Percentiles rank a stretch among this genome's conserved stretches.
Evolutionary conservation across 2,329 filamentous ascomycete species (phyloP).

Genomic region (Corniculantispora saksenae): DNA sequence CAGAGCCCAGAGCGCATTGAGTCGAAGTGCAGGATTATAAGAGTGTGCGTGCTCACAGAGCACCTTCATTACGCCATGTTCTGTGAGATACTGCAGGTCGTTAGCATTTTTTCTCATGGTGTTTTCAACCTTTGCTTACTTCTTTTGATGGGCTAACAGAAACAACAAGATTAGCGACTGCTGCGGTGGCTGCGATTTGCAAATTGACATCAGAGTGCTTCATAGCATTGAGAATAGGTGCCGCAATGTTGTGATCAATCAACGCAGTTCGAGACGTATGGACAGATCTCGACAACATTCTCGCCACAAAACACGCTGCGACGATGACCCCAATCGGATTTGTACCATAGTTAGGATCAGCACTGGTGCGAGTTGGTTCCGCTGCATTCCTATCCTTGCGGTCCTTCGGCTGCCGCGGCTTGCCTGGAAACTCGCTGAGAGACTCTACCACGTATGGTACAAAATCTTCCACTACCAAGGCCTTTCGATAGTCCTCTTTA

Average conservation of each 20-base stretch:
- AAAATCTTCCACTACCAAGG: slow-evolving; percentile 78
- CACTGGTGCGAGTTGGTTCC: slow-evolving; percentile 30
- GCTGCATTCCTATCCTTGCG: slow-evolving; percentile 41
- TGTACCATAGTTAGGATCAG: slow-evolving; percentile 57
- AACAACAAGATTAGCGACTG: slow-evolving; percentile 80
- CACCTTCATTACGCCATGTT: slow-evolving; percentile 71
- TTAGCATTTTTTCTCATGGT: slow-evolving; percentile 25
- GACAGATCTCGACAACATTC: slow-evolving; percentile 82
- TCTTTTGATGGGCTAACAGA: slow-evolving; percentile 91
- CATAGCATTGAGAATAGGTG: slow-evolving; percentile 75
- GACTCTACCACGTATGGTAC: slow-evolving; percentile 83
- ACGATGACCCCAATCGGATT: slow-evolving; percentile 80
- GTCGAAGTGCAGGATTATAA: slow-evolving; percentile 72
- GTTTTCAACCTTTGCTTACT: slow-evolving; percentile 51
- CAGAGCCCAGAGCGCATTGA: slow-evolving; percentile 89
- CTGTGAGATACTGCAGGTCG: slow-evolving; percentile 63
- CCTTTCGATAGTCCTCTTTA: slow-evolving; percentile 82
- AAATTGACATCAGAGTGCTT: slow-evolving; percentile 75
- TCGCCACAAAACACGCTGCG: slow-evolving; percentile 79
- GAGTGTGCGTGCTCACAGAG: slow-evolving; percentile 86
- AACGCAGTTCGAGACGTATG: slow-evolving; percentile 81
- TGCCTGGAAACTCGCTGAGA: slow-evolving; percentile 58
- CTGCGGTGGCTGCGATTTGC: slow-evolving; percentile 81
- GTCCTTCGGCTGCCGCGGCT: slow-evolving; percentile 48
- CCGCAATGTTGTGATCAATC: slow-evolving; percentile 80